Conservation (phyloP, 331 rosid species). For the Malus hybrid region DNA sequence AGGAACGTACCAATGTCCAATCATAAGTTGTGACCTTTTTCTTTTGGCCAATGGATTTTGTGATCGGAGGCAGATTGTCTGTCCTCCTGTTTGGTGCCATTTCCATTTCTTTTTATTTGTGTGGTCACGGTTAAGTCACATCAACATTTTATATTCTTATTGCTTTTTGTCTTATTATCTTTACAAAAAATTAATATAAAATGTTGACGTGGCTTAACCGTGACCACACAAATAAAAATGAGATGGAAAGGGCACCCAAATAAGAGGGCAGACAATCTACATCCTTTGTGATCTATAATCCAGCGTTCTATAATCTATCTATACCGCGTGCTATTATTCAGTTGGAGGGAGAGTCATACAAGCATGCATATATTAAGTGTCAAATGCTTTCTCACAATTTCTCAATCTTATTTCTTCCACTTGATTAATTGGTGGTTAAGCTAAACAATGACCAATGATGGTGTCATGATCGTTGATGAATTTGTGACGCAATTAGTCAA, state of each 20-base stretch:
- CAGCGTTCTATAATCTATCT: too few species aligned
- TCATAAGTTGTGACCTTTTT: neutral
- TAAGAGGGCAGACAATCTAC: too few species aligned
- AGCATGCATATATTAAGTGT: too few species aligned
- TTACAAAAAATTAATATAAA: too few species aligned
- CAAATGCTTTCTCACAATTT: neutral
- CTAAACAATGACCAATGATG: conserved; percentile 6
- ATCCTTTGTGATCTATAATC: neutral
- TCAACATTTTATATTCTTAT: too few species aligned
- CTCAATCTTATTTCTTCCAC: neutral
- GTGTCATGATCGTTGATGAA: neutral
- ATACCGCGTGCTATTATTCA: neutral
- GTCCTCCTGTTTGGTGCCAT: too few species aligned
- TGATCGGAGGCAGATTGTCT: neutral
- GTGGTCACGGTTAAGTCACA: too few species aligned
- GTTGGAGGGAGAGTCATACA: neutral
- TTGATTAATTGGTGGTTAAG: conserved; percentile 13
- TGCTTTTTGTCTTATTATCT: too few species aligned
- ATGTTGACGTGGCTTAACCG: too few species aligned
- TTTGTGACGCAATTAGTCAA: conserved; percentile 1
- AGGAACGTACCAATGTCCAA: neutral
- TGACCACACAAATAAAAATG: too few species aligned
- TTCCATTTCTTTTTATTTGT: too few species aligned
- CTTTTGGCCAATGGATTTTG: neutral
- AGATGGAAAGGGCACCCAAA: too few species aligned